Conservation (phyloP, 768 basidiomycete species). For the Amanita polypyramis region DNA sequence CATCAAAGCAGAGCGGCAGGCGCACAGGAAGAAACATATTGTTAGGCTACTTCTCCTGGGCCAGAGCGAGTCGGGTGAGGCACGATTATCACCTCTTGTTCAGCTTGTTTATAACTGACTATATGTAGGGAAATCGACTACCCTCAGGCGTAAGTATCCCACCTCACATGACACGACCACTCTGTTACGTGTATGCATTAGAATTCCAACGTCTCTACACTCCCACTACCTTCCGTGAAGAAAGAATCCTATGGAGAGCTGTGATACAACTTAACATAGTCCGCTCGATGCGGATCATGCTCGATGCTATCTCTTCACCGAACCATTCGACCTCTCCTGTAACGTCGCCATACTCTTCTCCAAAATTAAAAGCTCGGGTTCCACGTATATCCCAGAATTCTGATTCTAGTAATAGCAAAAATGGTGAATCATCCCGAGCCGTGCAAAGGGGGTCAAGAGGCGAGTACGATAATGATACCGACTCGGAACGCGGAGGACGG, state of each 20-base stretch:
- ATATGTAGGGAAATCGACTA: slow-evolving; percentile 64
- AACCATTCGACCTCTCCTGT: slow-evolving; percentile 17
- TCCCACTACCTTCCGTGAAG: slow-evolving; percentile 63
- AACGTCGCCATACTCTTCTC: slow-evolving; percentile 27
- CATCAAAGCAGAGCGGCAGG: slow-evolving; percentile 55
- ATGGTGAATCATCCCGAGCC: slow-evolving; percentile 2
- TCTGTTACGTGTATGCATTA: slow-evolving; percentile 17
- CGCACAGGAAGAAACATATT: slow-evolving; percentile 53
- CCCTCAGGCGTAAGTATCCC: slow-evolving; percentile 57
- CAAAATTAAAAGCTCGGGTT: slow-evolving; percentile 22
- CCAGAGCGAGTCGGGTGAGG: slow-evolving; percentile 69
- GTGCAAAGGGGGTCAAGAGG: slow-evolving; percentile 12
- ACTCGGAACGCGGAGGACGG: slow-evolving; percentile 9
- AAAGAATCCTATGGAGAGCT: slow-evolving; percentile 73
- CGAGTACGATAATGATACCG: slow-evolving; percentile 18
- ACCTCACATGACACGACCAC: background rate
- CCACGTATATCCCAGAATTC: slow-evolving; percentile 15
- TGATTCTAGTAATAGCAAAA: background rate
- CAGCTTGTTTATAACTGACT: slow-evolving; percentile 6
- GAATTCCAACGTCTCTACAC: slow-evolving; percentile 73
- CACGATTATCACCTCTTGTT: background rate
- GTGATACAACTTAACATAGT: slow-evolving; percentile 80
- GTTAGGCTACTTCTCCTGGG: slow-evolving; percentile 70
- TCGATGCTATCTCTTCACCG: slow-evolving; percentile 37
- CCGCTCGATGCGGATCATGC: slow-evolving; percentile 64